Conservation (phyloP, 257 asterid genomes). For the Lycium ferocissimum region DNA sequence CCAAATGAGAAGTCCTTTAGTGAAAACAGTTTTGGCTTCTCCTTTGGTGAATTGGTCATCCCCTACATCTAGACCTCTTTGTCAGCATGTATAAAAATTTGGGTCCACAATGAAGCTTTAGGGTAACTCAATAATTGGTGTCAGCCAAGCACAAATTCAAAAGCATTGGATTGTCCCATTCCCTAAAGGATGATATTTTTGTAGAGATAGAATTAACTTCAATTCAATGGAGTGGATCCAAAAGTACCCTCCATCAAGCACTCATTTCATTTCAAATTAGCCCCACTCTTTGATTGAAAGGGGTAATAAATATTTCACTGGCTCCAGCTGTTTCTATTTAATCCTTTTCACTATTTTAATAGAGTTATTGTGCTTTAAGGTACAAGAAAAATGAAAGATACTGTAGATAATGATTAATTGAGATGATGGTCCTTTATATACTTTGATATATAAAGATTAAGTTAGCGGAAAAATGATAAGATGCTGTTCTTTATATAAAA, state of each 20-base stretch:
- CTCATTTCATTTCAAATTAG: slow-evolving; percentile 3
- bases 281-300: slow-evolving; percentile 14
- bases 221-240: neutral
- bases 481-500: neutral
- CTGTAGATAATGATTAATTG: neutral
- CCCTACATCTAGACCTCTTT: neutral
- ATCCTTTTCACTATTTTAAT: neutral
- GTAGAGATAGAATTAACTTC: neutral
- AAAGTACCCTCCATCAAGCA: neutral
- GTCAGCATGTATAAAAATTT: neutral
- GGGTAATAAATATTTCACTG: neutral
- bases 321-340: slow-evolving; percentile 35
- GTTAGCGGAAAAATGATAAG: neutral
- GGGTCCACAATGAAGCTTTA: slow-evolving; percentile 19
- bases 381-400: neutral
- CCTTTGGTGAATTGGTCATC: neutral
- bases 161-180: slow-evolving; percentile 41
- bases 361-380: neutral
- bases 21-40: slow-evolving; percentile 26
- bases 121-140: slow-evolving; percentile 35
- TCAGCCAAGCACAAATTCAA: slow-evolving; percentile 35
- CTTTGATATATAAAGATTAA: neutral
- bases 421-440: neutral
- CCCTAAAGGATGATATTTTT: neutral
- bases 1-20: slow-evolving; percentile 16